phyloP scores from a whole-genome alignment of 169 alveolate genomes.

The Eimeria necatrix region DNA sequence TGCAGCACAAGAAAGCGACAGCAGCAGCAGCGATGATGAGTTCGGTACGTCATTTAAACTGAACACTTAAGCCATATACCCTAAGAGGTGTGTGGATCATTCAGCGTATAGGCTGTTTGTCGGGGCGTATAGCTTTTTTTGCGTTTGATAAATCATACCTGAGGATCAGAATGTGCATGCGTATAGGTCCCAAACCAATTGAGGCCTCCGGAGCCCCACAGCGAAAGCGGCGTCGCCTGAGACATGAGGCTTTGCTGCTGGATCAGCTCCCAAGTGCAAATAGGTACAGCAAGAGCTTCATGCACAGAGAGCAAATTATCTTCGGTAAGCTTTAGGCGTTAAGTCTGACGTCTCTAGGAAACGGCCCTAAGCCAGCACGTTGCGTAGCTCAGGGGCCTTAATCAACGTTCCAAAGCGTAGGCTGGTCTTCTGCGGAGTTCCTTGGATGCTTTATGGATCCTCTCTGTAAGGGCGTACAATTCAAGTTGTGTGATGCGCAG shows the following conservation, averaged over 20 bases:
- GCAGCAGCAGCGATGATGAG: conserved; percentile 63
- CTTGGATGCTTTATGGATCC: background rate
- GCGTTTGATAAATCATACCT: background rate
- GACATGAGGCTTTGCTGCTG: conserved; percentile 87
- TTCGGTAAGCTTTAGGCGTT: conserved; percentile 85
- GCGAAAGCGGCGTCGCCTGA: conserved; percentile 65
- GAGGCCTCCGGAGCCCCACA: background rate
- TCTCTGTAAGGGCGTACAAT: background rate
- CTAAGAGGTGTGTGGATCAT: background rate
- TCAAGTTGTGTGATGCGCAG: conserved; percentile 41
- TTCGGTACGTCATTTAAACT: background rate
- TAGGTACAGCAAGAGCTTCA: conserved; percentile 92
- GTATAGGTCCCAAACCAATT: conserved; percentile 49
- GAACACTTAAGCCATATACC: background rate
- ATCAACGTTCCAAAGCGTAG: background rate
- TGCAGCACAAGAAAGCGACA: background rate
- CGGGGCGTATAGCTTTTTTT: background rate
- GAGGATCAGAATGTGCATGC: background rate
- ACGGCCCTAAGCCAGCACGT: background rate
- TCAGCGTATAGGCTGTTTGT: background rate
- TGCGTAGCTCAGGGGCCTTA: background rate
- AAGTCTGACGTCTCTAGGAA: background rate
- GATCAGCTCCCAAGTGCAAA: conserved; percentile 90
- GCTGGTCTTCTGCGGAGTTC: background rate
- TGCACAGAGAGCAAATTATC: conserved; percentile 93